phyloP scores from a whole-genome alignment of 495 filamentous ascomycete species.

The Apiosordaria backusii region DNA sequence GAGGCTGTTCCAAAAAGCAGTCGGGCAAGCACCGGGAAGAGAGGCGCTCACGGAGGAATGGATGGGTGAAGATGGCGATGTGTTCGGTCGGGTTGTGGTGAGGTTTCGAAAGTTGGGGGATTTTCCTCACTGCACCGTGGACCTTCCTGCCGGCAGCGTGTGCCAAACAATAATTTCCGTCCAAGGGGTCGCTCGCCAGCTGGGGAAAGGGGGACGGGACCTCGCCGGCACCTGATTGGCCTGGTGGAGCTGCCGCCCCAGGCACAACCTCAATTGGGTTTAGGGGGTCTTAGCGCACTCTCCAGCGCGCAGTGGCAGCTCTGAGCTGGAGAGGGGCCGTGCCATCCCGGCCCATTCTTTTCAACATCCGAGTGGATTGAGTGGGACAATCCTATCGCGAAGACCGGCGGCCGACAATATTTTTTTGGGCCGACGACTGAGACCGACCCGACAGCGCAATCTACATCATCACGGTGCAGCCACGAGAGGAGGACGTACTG shows the following conservation, averaged over 20 bases:
- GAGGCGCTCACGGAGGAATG: constrained; percentile 16
- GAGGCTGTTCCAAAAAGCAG: constrained; percentile 46
- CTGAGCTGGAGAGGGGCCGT: constrained; percentile 26
- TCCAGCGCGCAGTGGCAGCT: constrained; percentile 14
- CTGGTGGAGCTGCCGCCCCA: constrained; percentile 33
- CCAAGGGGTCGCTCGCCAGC: constrained; percentile 33
- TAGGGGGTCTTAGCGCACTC: constrained; percentile 7
- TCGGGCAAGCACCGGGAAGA: constrained; percentile 11
- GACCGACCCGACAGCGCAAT: constrained; percentile 13
- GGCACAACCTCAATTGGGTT: constrained; percentile 27
- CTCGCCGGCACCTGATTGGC: constrained; percentile 40
- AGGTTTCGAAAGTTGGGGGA: constrained; percentile 25
- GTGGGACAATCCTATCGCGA: constrained; percentile 23
- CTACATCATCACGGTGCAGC: constrained; percentile 12
- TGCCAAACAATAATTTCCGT: constrained; percentile 51
- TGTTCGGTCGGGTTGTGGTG: constrained; percentile 10
- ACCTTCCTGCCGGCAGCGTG: constrained; percentile 36
- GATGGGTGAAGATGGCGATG: constrained; percentile 19
- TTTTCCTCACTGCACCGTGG: constrained; percentile 24
- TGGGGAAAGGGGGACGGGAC: constrained; percentile 43
- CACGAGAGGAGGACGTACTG: constrained; percentile 13
- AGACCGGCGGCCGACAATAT: constrained; percentile 26
- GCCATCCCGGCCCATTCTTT: constrained; percentile 23
- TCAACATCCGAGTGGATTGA: neutral
- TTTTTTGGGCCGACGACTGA: constrained; percentile 16